These are phyloP conservation scores for Phialemoniopsis sp. DNA, from an alignment of 2,329 filamentous ascomycete species.

Conservation along the genomic window DNA sequence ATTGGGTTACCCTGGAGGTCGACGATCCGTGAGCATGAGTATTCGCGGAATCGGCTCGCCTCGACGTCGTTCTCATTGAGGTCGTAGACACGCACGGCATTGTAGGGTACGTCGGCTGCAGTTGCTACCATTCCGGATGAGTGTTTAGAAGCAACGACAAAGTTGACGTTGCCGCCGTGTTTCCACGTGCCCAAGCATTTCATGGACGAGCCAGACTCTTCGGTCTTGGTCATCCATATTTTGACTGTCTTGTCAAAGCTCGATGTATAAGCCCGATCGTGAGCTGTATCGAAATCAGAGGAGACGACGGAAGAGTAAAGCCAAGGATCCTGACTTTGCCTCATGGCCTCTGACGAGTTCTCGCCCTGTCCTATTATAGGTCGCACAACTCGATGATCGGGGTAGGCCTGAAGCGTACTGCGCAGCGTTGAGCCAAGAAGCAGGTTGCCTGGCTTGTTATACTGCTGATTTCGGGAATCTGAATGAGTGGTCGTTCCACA, in stretches of 20 bases:
- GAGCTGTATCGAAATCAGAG: constrained; percentile 47
- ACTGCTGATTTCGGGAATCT: constrained; percentile 60
- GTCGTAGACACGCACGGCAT: constrained; percentile 55
- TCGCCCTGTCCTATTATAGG: constrained; percentile 48
- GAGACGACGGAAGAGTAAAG: constrained; percentile 61
- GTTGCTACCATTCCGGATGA: constrained; percentile 49
- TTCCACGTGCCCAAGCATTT: constrained; percentile 44
- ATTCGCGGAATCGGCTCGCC: constrained; percentile 26
- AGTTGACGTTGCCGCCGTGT: constrained; percentile 58
- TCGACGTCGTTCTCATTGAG: constrained; percentile 30
- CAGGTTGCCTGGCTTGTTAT: constrained; percentile 62
- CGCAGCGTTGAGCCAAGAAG: constrained; percentile 44
- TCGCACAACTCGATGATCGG: constrained; percentile 53
- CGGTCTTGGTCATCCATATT: constrained; percentile 41
- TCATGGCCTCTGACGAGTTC: constrained; percentile 53
- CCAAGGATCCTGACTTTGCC: constrained; percentile 57
- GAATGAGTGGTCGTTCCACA: constrained; percentile 61
- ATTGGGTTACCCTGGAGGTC: constrained; percentile 20
- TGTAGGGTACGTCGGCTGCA: constrained; percentile 48
- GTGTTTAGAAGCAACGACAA: constrained; percentile 51
- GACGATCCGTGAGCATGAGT: constrained; percentile 33
- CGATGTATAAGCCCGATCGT: constrained; percentile 49
- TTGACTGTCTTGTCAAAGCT: constrained; percentile 61
- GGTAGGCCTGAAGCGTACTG: constrained; percentile 43
- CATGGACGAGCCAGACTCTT: constrained; percentile 34